These are phyloP conservation scores for Astrothelium macrocarpum DNA, from an alignment of 495 filamentous ascomycete species.

Conservation along the genomic window DNA sequence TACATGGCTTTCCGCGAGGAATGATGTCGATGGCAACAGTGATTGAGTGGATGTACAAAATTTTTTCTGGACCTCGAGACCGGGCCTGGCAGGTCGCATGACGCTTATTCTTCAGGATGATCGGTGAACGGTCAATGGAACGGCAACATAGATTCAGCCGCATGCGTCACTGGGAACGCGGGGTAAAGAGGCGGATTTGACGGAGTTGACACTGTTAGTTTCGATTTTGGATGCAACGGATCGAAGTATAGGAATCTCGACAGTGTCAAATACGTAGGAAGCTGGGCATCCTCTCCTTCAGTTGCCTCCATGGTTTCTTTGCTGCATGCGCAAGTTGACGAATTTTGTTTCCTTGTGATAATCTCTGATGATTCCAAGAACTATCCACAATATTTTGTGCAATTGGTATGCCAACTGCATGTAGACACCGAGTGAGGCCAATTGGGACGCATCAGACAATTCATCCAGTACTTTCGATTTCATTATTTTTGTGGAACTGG, in stretches of 20 bases:
- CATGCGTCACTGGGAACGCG: not conserved
- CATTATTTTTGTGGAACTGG: too few species aligned
- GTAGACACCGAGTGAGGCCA: too few species aligned
- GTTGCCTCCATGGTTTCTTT: too few species aligned
- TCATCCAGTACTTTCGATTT: too few species aligned
- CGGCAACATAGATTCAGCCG: not conserved
- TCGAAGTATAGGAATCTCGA: not conserved
- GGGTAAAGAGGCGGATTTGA: not conserved
- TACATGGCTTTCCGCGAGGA: not conserved
- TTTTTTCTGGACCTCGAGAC: not conserved
- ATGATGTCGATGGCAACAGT: slow-evolving; percentile 5
- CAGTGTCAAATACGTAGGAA: too few species aligned
- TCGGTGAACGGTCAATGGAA: not conserved
- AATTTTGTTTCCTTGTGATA: too few species aligned
- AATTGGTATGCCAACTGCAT: too few species aligned
- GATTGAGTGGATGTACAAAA: not conserved
- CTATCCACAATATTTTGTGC: not conserved
- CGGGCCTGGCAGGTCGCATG: not conserved
- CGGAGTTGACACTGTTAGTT: not conserved
- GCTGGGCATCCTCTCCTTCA: too few species aligned
- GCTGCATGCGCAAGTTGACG: too few species aligned
- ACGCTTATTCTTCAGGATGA: not conserved
- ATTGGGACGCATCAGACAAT: too few species aligned
- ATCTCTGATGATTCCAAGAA: too few species aligned
- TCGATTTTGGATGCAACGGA: not conserved